Base-by-base conservation (phyloP, 1,139 yeast species). In the Hyphopichia wangnamkhiaoensis region DNA sequence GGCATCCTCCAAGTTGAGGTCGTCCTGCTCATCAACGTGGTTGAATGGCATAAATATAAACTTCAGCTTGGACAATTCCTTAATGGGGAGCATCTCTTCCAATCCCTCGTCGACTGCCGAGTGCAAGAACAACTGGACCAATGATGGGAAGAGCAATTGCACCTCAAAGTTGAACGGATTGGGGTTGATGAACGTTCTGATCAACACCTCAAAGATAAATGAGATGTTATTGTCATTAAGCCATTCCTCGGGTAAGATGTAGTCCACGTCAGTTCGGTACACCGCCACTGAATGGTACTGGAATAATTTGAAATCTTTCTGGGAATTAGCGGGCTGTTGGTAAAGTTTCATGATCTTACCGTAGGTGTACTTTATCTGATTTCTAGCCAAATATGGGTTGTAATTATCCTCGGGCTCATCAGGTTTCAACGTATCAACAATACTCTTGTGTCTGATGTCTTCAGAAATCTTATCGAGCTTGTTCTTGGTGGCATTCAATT, bases 191-290 rank as follows among this genome's bases (percentile, higher is more conserved):
- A 49, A 61, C 18, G 47, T 49, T 38, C 49, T 57, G 29, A 37
- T 47, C 33, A 86, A 59, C 45, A 75, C 69, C 54, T 83, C 90
- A 56, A 73, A 84, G 18, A 82, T 60, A 42, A 84, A 76, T 1
- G 86, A 68, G 28, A 86, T 74, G 46, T 82, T 79, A 51, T 82
- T 83, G 52, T 85, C 94, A 50, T 81, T 82, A 24, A 86, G 62
- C 94, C 94, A 85, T 52, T 82, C 84, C 23, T 78, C 85, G 0
- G 76, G 75, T 20, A 68, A 43, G 0, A 71, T 47, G 41, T 61
- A 70, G 24, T 59, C 61, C 29, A 67, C 42, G 45, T 71, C 77
- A 0, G 70, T 61, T 31, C 57, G 53, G 48, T 71, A 71, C 15
- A 71, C 44, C 15, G 75, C 71, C 29, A 71, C 58, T 21, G 74